These are phyloP conservation scores for Xerocomus brunneocitrinus DNA, from an alignment of 768 basidiomycete genomes.

Conservation along the genomic window DNA sequence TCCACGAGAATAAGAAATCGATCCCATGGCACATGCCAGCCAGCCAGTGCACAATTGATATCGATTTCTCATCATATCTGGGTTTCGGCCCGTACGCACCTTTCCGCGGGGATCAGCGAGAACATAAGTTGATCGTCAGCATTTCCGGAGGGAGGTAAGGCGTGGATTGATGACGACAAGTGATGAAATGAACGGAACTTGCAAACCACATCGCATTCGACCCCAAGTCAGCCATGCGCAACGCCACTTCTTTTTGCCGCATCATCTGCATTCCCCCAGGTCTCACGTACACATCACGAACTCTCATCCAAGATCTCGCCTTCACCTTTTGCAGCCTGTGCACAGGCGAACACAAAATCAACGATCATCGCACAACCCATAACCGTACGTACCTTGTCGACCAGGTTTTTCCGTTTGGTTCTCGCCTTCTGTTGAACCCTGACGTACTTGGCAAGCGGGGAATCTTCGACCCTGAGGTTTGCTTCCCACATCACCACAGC, in stretches of 20 bases:
- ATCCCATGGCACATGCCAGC: background rate
- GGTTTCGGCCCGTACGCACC: background rate
- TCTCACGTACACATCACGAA: slow-evolving; percentile 7
- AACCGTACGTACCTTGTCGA: slow-evolving; percentile 60
- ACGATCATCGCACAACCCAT: background rate
- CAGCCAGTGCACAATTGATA: background rate
- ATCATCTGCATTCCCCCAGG: background rate
- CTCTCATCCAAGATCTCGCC: slow-evolving; percentile 60
- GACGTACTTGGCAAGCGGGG: slow-evolving; percentile 79
- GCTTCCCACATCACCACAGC: slow-evolving; percentile 76
- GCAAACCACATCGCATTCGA: background rate
- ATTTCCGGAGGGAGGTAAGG: background rate
- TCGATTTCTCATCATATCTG: background rate
- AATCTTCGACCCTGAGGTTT: slow-evolving; percentile 54
- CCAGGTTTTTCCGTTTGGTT: slow-evolving; percentile 62
- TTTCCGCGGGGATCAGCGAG: slow-evolving; percentile 2
- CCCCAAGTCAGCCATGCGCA: background rate
- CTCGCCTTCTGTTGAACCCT: slow-evolving; percentile 77
- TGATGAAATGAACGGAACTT: background rate
- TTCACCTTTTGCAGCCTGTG: slow-evolving; percentile 65
- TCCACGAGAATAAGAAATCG: background rate
- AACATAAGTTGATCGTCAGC: background rate
- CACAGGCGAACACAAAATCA: slow-evolving; percentile 15
- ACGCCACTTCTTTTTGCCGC: background rate
- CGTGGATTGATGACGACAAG: slow-evolving; percentile 2